These are phyloP conservation scores for Fagus crenata DNA, from an alignment of 306 rosid genomes.

Conservation along the genomic window DNA sequence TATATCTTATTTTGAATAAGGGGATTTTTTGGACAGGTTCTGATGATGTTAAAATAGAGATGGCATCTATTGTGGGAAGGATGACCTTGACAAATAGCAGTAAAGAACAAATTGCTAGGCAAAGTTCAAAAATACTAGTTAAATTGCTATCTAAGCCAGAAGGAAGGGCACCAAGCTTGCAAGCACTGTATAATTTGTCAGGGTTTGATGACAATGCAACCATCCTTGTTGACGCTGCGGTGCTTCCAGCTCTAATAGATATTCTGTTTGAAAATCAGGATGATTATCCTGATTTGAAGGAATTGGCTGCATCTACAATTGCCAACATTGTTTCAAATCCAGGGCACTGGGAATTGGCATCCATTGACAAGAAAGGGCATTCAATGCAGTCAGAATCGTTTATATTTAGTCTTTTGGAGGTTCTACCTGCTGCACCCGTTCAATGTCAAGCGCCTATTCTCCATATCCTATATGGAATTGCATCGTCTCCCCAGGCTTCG, in stretches of 20 bases:
- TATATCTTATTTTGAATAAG: slow-evolving; percentile 20
- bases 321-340: slow-evolving; percentile 62
- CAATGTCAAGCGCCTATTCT: slow-evolving; percentile 49
- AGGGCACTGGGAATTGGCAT: slow-evolving; percentile 68
- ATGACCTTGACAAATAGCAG: slow-evolving; percentile 56
- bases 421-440: slow-evolving; percentile 30
- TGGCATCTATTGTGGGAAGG: slow-evolving; percentile 58
- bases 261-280: slow-evolving; percentile 44
- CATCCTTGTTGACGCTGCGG: slow-evolving; percentile 50
- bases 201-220: slow-evolving; percentile 55
- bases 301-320: slow-evolving; percentile 50
- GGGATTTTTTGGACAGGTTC: slow-evolving; percentile 44
- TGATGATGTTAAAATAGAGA: slow-evolving; percentile 49
- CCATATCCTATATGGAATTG: slow-evolving; percentile 51
- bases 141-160: slow-evolving; percentile 47
- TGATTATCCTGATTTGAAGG: slow-evolving; percentile 37
- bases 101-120: slow-evolving; percentile 62
- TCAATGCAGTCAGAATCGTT: slow-evolving; percentile 53
- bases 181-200: slow-evolving; percentile 56
- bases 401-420: slow-evolving; percentile 34
- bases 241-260: slow-evolving; percentile 47
- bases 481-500: slow-evolving; percentile 59
- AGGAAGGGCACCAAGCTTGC: slow-evolving; percentile 54
- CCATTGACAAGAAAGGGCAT: slow-evolving; percentile 52
- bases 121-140: slow-evolving; percentile 46